Evolutionary conservation across 768 basidiomycete genomes (phyloP), one percentile per base, ranked within the genome.

Genomic region (Boletus sp.): DNA sequence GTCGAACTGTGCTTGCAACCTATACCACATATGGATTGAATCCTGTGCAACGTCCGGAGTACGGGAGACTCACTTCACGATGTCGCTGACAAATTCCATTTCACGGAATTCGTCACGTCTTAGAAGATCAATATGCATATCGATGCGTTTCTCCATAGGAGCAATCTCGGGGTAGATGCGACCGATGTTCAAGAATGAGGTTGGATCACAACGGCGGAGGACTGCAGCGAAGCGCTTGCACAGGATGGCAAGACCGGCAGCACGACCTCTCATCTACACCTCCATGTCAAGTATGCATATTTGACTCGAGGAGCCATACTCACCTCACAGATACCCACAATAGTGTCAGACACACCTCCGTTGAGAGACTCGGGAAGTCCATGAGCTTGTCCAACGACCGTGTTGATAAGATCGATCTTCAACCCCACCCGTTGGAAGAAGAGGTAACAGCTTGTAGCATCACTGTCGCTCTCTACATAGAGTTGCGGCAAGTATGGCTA

Each of bases 321-420:
- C 56, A 90, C 91, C 79, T 98, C 96, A 72, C 96, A 98, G 35
- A 97, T 84, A 17, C 92, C 92, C n/a, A 97, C 93, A 13, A 98
- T 79, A 1, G 79, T 80, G 50, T 97, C 95, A 0, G 92, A 87
- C 0, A 93, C 88, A 38, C 83, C 76, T 0, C 86, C 84, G 58
- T 87, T 90, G 23, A 98, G 82, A 4, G 90, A 84, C 37, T 93
- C 91, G 7, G 94, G 92, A 30, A 99, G 74, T 34, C 83, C 82
- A 64, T 98, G 90, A 15, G 83, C 82, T 58, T 92, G 87, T 1
- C 88, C 91, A 34, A 95, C 85, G 51, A 92, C 81, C 13, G 73
- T 79, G 64, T 88, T 91, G 70, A 98, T 85, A 40, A 97, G 78
- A 59, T 97, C 91, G 30, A 90, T 79, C 72, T 99, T 99, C 67